phyloP scores from a whole-genome alignment of 164 flowering plant genomes.

The Cinnamomum micranthum region DNA sequence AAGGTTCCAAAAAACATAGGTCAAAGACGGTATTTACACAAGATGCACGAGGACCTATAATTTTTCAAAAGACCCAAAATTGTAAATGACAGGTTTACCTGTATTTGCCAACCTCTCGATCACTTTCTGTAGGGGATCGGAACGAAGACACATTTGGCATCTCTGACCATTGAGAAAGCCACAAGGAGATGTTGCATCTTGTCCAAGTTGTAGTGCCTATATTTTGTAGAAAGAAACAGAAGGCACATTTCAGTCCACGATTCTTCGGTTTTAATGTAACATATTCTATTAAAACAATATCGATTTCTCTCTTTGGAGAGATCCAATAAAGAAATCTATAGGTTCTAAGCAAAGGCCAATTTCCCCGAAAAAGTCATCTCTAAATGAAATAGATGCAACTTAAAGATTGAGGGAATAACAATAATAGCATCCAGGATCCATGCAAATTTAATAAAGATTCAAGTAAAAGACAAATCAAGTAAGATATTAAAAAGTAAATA shows the following conservation, averaged over 20 bases:
- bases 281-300: background rate
- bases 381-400: background rate
- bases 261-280: background rate
- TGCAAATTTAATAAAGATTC: background rate
- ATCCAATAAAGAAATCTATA: background rate
- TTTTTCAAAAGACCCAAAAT: background rate
- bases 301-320: background rate
- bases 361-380: background rate
- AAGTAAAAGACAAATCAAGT: background rate
- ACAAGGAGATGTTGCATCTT: constrained; percentile 57
- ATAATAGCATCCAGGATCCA: background rate
- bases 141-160: constrained; percentile 90
- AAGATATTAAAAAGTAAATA: too few species aligned
- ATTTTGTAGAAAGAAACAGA: background rate
- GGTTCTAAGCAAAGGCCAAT: background rate
- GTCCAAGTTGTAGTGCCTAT: constrained; percentile 83
- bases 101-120: constrained; percentile 86
- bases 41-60: background rate
- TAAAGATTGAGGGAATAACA: background rate
- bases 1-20: too few species aligned
- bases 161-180: constrained; percentile 55
- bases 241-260: background rate
- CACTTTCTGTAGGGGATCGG: constrained; percentile 81
- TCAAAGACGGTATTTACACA: too few species aligned
- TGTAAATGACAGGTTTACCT: constrained; percentile 32